phyloP scores from a whole-genome alignment of 768 basidiomycete species.

The Phaeotremella skinneri region DNA sequence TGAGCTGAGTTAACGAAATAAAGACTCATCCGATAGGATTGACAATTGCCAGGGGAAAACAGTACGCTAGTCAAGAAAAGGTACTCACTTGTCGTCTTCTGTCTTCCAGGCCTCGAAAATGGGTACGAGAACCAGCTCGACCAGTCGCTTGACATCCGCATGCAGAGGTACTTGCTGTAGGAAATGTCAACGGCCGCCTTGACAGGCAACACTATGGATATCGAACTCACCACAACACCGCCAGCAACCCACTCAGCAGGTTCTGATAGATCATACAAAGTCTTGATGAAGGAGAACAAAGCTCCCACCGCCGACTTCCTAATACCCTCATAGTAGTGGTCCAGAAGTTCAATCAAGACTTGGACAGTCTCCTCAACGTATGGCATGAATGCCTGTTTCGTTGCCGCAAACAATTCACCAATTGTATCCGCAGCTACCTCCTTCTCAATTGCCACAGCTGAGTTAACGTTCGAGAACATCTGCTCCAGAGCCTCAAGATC shows the following conservation, averaged over 20 bases:
- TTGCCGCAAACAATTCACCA: slow-evolving; percentile 81
- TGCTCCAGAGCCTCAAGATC: slow-evolving; percentile 57
- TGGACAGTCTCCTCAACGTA: slow-evolving; percentile 79
- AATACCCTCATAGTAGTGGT: slow-evolving; percentile 97
- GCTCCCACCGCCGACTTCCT: slow-evolving; percentile 87
- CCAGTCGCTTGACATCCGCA: slow-evolving; percentile 71
- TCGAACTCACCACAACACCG: slow-evolving; percentile 59
- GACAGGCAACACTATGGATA: slow-evolving; percentile 11
- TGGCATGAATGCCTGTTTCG: slow-evolving; percentile 79
- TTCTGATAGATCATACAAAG: slow-evolving; percentile 84
- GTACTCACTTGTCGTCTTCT: slow-evolving; percentile 92
- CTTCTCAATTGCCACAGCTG: slow-evolving; percentile 96
- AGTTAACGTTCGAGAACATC: slow-evolving; percentile 80
- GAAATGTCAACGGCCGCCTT: no score
- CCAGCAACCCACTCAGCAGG: slow-evolving; percentile 81
- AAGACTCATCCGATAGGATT: slow-evolving; percentile 57
- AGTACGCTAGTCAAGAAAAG: slow-evolving; percentile 13
- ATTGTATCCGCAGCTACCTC: slow-evolving; percentile 97
- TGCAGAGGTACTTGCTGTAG: slow-evolving; percentile 52
- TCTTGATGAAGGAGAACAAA: slow-evolving; percentile 80
- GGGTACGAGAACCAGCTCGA: slow-evolving; percentile 68
- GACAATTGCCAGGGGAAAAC: slow-evolving; percentile 11
- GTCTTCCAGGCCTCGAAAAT: slow-evolving; percentile 85
- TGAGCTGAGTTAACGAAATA: slow-evolving; percentile 67
- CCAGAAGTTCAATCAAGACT: slow-evolving; percentile 67